phyloP scores from a whole-genome alignment of 192 early-diverging fungal genomes.

The Allomyces macrogynus region DNA sequence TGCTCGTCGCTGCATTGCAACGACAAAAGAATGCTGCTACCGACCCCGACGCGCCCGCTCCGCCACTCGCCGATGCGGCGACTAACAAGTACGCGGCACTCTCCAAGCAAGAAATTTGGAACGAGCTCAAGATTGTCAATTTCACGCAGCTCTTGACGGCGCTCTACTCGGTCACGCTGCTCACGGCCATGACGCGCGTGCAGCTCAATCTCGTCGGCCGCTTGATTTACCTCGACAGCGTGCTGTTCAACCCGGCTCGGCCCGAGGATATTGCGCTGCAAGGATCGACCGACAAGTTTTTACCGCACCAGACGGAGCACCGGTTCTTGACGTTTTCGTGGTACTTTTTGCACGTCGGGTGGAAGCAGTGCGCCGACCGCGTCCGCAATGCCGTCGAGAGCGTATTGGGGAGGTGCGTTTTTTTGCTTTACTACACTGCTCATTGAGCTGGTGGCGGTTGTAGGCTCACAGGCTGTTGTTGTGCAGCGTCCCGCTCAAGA shows the following conservation, averaged over 20 bases:
- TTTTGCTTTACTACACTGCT: not conserved
- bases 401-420: slow-evolving; percentile 29
- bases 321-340: slow-evolving; percentile 76
- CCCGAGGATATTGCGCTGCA: not conserved
- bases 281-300: not conserved
- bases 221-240: slow-evolving; percentile 49
- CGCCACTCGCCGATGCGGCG: slow-evolving; percentile 6
- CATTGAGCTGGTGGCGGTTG: not conserved
- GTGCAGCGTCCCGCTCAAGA: slow-evolving; percentile 38
- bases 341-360: slow-evolving; percentile 79
- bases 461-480: not conserved
- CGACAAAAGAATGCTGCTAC: slow-evolving; percentile 16
- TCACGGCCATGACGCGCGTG: slow-evolving; percentile 63
- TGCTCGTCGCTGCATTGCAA: slow-evolving; percentile 41
- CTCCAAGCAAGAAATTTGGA: slow-evolving; percentile 59
- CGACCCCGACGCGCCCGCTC: slow-evolving; percentile 12
- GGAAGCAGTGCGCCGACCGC: slow-evolving; percentile 44
- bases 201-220: slow-evolving; percentile 84
- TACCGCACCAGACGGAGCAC: slow-evolving; percentile 30
- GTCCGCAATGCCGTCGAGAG: slow-evolving; percentile 47
- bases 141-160: slow-evolving; percentile 72
- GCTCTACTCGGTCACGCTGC: slow-evolving; percentile 65
- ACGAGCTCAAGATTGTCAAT: slow-evolving; percentile 70
- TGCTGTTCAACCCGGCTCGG: not conserved
- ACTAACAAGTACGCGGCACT: not conserved